A percentile compares a stretch with the other conserved stretches of the same genome.
phyloP scores from a whole-genome alignment of 2,329 filamentous ascomycete genomes.

The Bipolaris bicolor region DNA sequence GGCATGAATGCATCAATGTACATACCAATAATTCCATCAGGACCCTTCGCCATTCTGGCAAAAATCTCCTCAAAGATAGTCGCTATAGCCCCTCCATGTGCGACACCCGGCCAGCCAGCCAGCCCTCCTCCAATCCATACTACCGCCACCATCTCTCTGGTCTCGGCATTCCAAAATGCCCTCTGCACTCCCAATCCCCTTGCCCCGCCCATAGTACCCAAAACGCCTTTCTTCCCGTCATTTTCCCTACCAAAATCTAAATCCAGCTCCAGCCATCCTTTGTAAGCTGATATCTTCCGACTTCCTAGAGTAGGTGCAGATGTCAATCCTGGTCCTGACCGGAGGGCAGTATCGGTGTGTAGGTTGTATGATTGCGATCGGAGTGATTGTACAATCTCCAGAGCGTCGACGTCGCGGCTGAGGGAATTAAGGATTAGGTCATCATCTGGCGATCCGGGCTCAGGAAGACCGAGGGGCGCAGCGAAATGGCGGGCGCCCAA shows the following conservation, averaged over 20 bases:
- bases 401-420: constrained; percentile 33
- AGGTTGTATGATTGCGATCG: constrained; percentile 37
- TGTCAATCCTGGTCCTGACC: constrained; percentile 17
- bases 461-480: constrained; percentile 32
- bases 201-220: constrained; percentile 46
- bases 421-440: constrained; percentile 35
- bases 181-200: constrained; percentile 59
- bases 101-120: constrained; percentile 72
- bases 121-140: constrained; percentile 70
- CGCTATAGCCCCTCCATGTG: constrained; percentile 73
- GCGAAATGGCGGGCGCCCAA: constrained; percentile 35
- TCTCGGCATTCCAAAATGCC: constrained; percentile 66
- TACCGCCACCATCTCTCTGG: constrained; percentile 66
- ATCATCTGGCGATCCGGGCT: constrained; percentile 39
- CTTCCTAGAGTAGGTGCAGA: not conserved
- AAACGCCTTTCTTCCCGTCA: constrained; percentile 28
- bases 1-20: not conserved
- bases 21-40: constrained; percentile 35
- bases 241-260: constrained; percentile 29
- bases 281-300: constrained; percentile 21
- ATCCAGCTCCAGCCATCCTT: constrained; percentile 43
- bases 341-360: constrained; percentile 32
- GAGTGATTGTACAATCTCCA: constrained; percentile 43
- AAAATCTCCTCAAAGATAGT: constrained; percentile 73
- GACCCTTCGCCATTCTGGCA: constrained; percentile 68